Evolutionary conservation across 73 alveolate species (phyloP).

Genomic region (Tetrahymena elliotti): DNA sequence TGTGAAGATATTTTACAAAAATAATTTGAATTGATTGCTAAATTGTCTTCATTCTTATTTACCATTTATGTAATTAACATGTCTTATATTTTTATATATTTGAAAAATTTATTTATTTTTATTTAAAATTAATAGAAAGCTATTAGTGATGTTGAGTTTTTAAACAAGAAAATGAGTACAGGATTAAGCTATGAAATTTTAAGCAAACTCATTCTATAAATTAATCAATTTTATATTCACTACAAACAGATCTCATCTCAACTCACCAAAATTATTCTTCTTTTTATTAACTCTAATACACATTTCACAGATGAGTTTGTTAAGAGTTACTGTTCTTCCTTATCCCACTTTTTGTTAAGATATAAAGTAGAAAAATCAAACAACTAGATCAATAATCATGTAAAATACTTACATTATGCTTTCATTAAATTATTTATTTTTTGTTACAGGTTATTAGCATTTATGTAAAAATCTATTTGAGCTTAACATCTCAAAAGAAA

Average conservation of each 20-base stretch:
- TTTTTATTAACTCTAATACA: neutral
- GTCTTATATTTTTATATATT: neutral
- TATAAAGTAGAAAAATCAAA: neutral
- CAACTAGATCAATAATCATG: neutral
- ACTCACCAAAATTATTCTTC: neutral
- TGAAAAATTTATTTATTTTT: neutral
- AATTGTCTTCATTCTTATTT: neutral
- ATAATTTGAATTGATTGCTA: neutral
- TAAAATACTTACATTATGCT: no score
- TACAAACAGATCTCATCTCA: neutral
- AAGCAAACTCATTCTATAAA: neutral
- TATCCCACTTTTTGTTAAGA: neutral
- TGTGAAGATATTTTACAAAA: neutral
- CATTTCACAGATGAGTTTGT: neutral
- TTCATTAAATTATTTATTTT: no score
- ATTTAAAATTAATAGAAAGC: neutral
- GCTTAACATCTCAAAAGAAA: neutral
- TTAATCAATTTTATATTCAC: neutral
- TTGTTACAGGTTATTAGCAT: neutral
- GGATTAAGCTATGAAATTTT: neutral
- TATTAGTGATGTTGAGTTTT: neutral
- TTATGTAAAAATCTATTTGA: neutral
- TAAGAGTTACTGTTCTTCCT: neutral
- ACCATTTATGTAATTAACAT: neutral
- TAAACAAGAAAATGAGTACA: neutral